Percentiles rank a stretch among this genome's conserved stretches.
Evolutionary conservation across 2,329 filamentous ascomycete species (phyloP).

Genomic region (Talaromyces verruculosus): DNA sequence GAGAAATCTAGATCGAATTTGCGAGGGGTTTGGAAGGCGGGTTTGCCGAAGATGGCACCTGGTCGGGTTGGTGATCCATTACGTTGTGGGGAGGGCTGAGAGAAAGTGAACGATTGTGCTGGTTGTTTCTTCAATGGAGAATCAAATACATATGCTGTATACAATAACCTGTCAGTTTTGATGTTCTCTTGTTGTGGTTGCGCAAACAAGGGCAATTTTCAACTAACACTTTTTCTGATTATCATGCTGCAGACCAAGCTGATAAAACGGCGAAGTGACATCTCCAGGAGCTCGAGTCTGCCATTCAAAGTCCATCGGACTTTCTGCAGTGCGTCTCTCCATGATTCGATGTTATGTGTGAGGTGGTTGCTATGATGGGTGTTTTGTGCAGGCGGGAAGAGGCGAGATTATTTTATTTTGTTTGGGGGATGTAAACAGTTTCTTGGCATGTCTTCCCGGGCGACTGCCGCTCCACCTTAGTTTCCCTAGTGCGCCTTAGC

Average conservation of each 20-base stretch:
- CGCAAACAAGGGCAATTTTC: constrained; percentile 17
- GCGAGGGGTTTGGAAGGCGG: constrained; percentile 52
- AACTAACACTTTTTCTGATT: constrained; percentile 47
- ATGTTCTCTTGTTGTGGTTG: neutral
- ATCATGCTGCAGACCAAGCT: constrained; percentile 46
- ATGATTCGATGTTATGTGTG: constrained; percentile 29
- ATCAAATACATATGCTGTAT: constrained; percentile 35
- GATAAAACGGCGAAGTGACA: constrained; percentile 48
- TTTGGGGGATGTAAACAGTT: constrained; percentile 21
- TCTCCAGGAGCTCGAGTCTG: constrained; percentile 47
- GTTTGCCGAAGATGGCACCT: constrained; percentile 38
- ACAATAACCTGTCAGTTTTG: constrained; percentile 35
- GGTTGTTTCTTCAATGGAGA: constrained; percentile 52
- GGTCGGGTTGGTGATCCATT: constrained; percentile 31
- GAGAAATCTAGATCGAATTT: constrained; percentile 50
- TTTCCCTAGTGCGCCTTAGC: neutral
- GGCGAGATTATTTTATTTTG: constrained; percentile 12
- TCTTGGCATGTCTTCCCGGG: constrained; percentile 14
- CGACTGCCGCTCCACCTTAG: neutral
- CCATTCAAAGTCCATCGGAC: constrained; percentile 55
- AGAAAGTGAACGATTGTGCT: constrained; percentile 53
- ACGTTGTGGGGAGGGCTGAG: constrained; percentile 35
- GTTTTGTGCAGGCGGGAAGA: constrained; percentile 18
- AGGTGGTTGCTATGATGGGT: constrained; percentile 19
- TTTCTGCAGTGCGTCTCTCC: constrained; percentile 44